Evolutionary conservation across 2,329 filamentous ascomycete genomes (phyloP).

Genomic region (Parascedosporium putredinis): DNA sequence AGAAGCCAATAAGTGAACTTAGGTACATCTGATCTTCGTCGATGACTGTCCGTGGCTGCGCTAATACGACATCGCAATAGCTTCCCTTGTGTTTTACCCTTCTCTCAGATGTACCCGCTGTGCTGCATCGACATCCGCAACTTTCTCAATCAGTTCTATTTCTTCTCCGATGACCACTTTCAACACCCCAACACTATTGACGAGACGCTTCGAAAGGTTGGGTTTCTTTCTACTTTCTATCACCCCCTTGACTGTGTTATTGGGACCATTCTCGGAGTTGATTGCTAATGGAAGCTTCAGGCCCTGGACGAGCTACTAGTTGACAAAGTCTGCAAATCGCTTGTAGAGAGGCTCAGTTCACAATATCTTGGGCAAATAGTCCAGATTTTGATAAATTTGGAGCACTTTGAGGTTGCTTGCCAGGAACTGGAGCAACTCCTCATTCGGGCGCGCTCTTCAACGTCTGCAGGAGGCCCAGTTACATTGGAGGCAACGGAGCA

Average conservation of each 20-base stretch:
- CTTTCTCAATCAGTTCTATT: constrained; percentile 96
- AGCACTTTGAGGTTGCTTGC: constrained; percentile 93
- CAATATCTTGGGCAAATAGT: constrained; percentile 97
- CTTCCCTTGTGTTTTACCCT: constrained; percentile 91
- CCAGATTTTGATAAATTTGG: constrained; percentile 93
- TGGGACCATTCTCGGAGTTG: no score
- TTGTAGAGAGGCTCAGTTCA: constrained; percentile 78
- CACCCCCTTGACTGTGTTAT: neutral
- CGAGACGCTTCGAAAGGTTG: constrained; percentile 70
- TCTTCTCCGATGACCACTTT: constrained; percentile 94
- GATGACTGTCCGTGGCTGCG: neutral
- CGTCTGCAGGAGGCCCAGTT: constrained; percentile 69
- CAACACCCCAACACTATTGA: constrained; percentile 84
- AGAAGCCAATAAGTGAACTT: constrained; percentile 65
- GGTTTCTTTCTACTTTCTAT: constrained; percentile 5
- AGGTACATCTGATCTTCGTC: constrained; percentile 44
- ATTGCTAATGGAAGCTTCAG: constrained; percentile 27
- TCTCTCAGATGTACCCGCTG: constrained; percentile 97
- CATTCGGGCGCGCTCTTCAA: constrained; percentile 72
- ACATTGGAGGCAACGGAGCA: constrained; percentile 73
- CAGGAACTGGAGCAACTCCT: constrained; percentile 79
- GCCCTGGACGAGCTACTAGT: constrained; percentile 92
- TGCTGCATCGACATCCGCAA: constrained; percentile 98
- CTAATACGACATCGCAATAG: constrained; percentile 31
- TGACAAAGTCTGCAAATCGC: constrained; percentile 78